Evolutionary conservation across 192 early-diverging fungal genomes (phyloP).

Genomic region (Backusella liffmaniae): DNA sequence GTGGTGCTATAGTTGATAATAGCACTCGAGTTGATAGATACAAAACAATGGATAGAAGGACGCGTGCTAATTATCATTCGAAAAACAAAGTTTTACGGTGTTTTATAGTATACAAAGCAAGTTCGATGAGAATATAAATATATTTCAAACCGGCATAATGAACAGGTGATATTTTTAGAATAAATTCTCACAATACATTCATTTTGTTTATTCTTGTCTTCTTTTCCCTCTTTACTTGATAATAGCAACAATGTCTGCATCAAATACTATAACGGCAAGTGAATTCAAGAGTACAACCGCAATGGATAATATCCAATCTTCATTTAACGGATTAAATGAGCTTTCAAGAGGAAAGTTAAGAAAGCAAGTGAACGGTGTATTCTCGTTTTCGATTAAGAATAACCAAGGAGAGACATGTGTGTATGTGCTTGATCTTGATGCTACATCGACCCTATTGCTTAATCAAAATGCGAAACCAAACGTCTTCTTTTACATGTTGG

Average conservation of each 20-base stretch:
- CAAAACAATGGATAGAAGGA: neutral
- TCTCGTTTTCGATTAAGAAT: neutral
- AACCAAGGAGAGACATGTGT: neutral
- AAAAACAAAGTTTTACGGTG: neutral
- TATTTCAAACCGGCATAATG: neutral
- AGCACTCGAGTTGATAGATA: neutral
- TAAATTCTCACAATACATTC: neutral
- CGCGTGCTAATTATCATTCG: neutral
- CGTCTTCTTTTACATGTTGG: neutral
- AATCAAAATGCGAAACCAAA: neutral
- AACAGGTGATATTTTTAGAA: neutral
- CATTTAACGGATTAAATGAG: neutral
- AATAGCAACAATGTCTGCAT: neutral
- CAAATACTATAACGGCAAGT: neutral
- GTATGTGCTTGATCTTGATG: neutral
- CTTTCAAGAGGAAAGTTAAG: neutral
- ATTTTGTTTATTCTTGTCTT: neutral
- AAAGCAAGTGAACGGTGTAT: neutral
- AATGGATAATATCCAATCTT: neutral
- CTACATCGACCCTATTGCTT: neutral
- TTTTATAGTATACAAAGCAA: neutral
- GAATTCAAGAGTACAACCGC: neutral
- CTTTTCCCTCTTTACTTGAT: neutral
- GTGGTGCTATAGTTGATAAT: too few species aligned
- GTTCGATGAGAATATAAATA: neutral